A percentile compares a stretch with the other conserved stretches of the same genome.
Evolutionary conservation across 768 basidiomycete species (phyloP).

Genomic region (Rickenella mellea): DNA sequence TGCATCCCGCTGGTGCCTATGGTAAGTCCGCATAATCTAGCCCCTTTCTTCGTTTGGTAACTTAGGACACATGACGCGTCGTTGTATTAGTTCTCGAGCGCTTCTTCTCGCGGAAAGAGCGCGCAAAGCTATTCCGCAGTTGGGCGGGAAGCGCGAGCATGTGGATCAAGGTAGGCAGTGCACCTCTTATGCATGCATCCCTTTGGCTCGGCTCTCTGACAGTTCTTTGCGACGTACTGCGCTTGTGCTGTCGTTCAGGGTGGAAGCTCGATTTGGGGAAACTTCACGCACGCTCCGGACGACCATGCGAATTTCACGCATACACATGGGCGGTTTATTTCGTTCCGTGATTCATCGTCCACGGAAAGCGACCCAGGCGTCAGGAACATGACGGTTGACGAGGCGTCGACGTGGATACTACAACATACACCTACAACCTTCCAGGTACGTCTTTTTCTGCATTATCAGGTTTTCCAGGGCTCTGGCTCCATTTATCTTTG

Average conservation of each 20-base stretch:
- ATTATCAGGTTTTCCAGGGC: too few relatives aligned
- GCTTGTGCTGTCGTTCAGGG: conserved; percentile 36
- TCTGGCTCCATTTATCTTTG: background rate
- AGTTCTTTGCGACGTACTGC: too few relatives aligned
- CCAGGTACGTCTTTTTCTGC: conserved; percentile 36
- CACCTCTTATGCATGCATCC: too few relatives aligned
- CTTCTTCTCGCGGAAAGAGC: conserved; percentile 86
- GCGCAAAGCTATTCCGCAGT: conserved; percentile 81
- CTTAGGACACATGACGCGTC: conserved; percentile 12
- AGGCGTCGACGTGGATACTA: conserved; percentile 72
- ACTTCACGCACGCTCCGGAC: conserved; percentile 67
- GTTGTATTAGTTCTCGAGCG: conserved; percentile 54
- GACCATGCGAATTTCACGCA: conserved; percentile 44
- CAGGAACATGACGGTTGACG: conserved; percentile 69
- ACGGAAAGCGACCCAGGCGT: conserved; percentile 8
- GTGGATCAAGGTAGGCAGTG: conserved; percentile 74
- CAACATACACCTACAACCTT: conserved; percentile 76
- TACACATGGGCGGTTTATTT: conserved; percentile 75
- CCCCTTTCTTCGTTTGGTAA: background rate
- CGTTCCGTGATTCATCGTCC: conserved; percentile 46
- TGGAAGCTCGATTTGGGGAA: conserved; percentile 80
- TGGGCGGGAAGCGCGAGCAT: conserved; percentile 93
- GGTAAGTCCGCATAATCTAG: conserved; percentile 36
- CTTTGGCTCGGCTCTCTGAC: too few relatives aligned
- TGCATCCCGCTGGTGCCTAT: conserved; percentile 74